Conservation (phyloP, 768 basidiomycete genomes). For the Boletales sp. region DNA sequence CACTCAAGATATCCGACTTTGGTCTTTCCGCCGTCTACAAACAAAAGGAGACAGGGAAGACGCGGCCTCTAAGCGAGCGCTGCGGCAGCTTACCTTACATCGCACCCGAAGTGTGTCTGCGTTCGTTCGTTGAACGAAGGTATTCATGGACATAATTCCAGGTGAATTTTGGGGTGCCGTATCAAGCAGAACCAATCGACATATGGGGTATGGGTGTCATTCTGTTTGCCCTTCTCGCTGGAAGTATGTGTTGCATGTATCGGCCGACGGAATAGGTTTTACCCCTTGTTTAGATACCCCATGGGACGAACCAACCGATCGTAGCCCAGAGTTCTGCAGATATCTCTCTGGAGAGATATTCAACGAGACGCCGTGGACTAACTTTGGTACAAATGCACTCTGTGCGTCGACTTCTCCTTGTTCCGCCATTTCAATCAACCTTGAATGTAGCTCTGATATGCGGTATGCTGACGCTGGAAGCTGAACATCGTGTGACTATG, state of each 20-base stretch:
- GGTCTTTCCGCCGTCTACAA: constrained; percentile 89
- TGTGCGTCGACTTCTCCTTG: constrained; percentile 44
- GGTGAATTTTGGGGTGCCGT: constrained; percentile 66
- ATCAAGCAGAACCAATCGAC: constrained; percentile 90
- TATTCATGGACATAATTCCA: constrained; percentile 24
- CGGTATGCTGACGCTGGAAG: constrained; percentile 70
- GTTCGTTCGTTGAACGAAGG: background rate
- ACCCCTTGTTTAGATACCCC: constrained; percentile 70
- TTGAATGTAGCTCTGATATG: constrained; percentile 62
- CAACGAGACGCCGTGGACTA: constrained; percentile 74
- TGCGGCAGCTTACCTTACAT: constrained; percentile 95
- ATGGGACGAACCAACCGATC: constrained; percentile 88
- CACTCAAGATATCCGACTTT: constrained; percentile 93
- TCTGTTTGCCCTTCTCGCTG: constrained; percentile 83
- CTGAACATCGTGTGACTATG: constrained; percentile 63
- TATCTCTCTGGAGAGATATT: constrained; percentile 76
- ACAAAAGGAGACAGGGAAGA: constrained; percentile 77
- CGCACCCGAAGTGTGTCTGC: constrained; percentile 75
- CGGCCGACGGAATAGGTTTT: background rate
- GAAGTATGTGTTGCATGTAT: constrained; percentile 56
- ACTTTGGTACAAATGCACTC: constrained; percentile 52
- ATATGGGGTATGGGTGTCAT: constrained; percentile 97
- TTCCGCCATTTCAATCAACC: background rate
- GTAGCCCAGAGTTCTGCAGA: constrained; percentile 75
- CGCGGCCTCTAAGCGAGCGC: constrained; percentile 68